Percentiles rank a stretch among this genome's conserved stretches.
Evolutionary conservation across 768 basidiomycete genomes (phyloP).

Genomic region (Collybiopsis luxurians): DNA sequence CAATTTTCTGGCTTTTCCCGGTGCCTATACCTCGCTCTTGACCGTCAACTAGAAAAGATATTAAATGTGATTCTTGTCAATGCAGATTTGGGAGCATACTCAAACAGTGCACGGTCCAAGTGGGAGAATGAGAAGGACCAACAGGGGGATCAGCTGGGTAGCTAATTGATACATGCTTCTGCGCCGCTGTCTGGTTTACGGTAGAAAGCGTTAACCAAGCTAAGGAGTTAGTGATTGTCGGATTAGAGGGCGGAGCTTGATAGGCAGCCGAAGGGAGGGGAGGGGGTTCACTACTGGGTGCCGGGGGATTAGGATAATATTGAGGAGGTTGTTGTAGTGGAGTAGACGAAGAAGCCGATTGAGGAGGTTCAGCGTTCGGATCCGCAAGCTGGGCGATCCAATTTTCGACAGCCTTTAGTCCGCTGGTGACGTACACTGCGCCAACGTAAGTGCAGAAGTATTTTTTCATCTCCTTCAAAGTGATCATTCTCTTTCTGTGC

Average conservation of each 20-base stretch:
- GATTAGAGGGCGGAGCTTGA: not conserved
- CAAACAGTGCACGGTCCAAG: constrained; percentile 53
- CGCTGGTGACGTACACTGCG: constrained; percentile 38
- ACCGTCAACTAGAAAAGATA: constrained; percentile 42
- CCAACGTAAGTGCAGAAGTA: constrained; percentile 48
- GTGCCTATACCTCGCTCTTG: constrained; percentile 45
- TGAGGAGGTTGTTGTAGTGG: constrained; percentile 3
- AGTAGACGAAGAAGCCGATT: constrained; percentile 14
- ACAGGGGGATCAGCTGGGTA: constrained; percentile 41
- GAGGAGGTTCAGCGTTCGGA: constrained; percentile 22
- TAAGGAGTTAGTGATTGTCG: not conserved
- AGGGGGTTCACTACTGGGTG: constrained; percentile 17
- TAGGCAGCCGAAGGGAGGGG: constrained; percentile 12
- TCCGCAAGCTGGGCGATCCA: constrained; percentile 40
- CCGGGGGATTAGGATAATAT: constrained; percentile 17
- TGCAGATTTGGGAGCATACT: constrained; percentile 33
- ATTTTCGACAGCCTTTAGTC: constrained; percentile 27
- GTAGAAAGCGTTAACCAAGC: constrained; percentile 40
- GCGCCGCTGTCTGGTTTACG: constrained; percentile 52
- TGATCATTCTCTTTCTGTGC: not conserved
- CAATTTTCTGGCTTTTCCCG: constrained; percentile 62
- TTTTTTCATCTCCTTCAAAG: constrained; percentile 2
- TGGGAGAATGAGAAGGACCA: constrained; percentile 54
- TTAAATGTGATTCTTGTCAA: not conserved
- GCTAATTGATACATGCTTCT: constrained; percentile 40